These are phyloP conservation scores for Lathyrus oleraceus DNA, from an alignment of 306 rosid species.

Conservation along the genomic window DNA sequence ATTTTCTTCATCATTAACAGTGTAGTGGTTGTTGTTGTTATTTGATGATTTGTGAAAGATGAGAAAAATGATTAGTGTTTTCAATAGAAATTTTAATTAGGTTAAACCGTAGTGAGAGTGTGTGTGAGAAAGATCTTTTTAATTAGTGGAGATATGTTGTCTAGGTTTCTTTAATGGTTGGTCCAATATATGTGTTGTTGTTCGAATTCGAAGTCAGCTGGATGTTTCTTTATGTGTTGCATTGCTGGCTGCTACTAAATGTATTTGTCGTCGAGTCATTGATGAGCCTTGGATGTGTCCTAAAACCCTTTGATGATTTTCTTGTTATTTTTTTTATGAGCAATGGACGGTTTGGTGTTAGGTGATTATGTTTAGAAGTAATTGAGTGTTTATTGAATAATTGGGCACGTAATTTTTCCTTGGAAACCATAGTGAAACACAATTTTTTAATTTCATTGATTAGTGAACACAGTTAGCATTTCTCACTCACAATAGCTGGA, in stretches of 20 bases:
- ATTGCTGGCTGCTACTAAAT: constrained; percentile 3
- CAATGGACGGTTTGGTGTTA: constrained; percentile 6
- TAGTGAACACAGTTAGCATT: not conserved
- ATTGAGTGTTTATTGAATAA: not conserved
- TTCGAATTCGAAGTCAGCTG: not conserved
- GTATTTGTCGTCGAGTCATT: constrained; percentile 2
- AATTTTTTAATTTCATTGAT: constrained; percentile 2
- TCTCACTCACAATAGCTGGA: not conserved
- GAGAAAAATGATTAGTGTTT: not conserved
- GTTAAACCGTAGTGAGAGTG: constrained; percentile 26
- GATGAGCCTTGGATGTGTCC: constrained; percentile 10
- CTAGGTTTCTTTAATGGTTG: constrained; percentile 9
- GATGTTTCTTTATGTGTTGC: not conserved
- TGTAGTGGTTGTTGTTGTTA: constrained; percentile 16
- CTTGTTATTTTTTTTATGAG: not conserved
- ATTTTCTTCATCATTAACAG: not conserved
- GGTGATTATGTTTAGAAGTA: not conserved
- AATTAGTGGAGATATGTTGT: constrained; percentile 31
- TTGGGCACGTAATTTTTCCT: not conserved
- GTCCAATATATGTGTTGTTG: not conserved
- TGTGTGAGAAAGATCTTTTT: constrained; percentile 32
- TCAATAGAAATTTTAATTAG: not conserved
- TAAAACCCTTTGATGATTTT: constrained; percentile 6
- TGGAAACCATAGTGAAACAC: not conserved
- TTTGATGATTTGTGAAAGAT: constrained; percentile 1